Evolutionary conservation across 306 rosid species (phyloP).

Genomic region (peach (Prunus persica)): Prunus_persica_NCBIv2 NC_034014.1:22650501-22651000

Average conservation of each 20-base stretch:
- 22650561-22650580: slow-evolving; percentile 93
- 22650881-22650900: background rate
- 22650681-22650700: background rate
- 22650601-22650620: slow-evolving; percentile 90
- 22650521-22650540: background rate
- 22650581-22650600: slow-evolving; percentile 95
- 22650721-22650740: background rate
- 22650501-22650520: background rate
- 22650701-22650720: background rate
- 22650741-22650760: background rate
- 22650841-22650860: background rate
- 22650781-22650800: background rate
- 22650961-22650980: background rate
- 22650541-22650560: slow-evolving; percentile 13
- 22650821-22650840: background rate
- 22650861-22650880: background rate
- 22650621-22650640: slow-evolving; percentile 96
- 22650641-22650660: slow-evolving; percentile 94
- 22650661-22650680: slow-evolving; percentile 20
- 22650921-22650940: background rate
- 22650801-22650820: background rate
- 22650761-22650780: background rate
- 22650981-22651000: background rate
- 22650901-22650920: background rate
- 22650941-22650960: background rate